Conservation (phyloP, 2,329 filamentous ascomycete genomes). For the Penicillium sp. region DNA sequence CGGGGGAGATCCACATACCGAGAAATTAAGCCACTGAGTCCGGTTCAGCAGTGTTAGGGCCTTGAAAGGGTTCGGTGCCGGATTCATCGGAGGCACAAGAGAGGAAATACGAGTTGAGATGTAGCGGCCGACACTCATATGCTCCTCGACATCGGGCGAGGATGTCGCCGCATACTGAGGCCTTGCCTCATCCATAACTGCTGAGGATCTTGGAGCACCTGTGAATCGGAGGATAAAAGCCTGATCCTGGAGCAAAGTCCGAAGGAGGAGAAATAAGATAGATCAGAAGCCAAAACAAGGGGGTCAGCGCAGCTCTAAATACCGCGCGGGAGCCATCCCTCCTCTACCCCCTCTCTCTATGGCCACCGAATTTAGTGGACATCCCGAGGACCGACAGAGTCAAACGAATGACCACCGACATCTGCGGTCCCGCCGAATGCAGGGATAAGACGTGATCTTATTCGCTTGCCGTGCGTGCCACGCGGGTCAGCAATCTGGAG, state of each 20-base stretch:
- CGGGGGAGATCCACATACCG: slow-evolving; percentile 27
- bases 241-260: not conserved
- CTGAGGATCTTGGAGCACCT: not conserved
- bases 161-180: not conserved
- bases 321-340: not conserved
- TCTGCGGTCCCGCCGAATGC: not conserved
- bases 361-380: not conserved
- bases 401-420: not conserved
- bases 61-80: slow-evolving; percentile 54
- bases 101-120: slow-evolving; percentile 53
- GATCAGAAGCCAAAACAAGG: not conserved
- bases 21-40: slow-evolving; percentile 61
- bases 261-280: not conserved
- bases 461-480: slow-evolving; percentile 5
- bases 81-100: slow-evolving; percentile 56
- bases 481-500: not conserved
- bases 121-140: slow-evolving; percentile 45
- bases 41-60: slow-evolving; percentile 51
- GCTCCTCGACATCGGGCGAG: slow-evolving; percentile 23
- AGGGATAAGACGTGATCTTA: not conserved
- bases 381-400: not conserved
- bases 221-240: not conserved
- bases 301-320: not conserved
- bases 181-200: slow-evolving; percentile 15
- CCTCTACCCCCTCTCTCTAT: not conserved